Base-by-base conservation (phyloP, 306 rosid species). In the Quillaja saponaria region DNA sequence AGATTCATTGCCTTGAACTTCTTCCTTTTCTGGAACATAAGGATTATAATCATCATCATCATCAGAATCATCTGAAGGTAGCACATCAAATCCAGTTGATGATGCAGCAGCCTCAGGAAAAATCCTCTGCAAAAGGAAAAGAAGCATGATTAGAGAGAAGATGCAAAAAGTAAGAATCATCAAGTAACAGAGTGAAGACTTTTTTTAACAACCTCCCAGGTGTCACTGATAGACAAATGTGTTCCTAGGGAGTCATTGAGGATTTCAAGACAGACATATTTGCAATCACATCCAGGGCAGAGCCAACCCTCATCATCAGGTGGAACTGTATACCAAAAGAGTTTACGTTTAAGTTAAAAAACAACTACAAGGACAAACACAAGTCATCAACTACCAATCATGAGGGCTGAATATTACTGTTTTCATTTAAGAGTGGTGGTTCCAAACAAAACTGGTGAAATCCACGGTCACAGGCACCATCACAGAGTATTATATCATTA, bases 201-300 rank as follows among this genome's bases (percentile, higher is more conserved):
- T 7, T 8, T 8, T 34, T 54, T 73, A 76, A 73, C 60, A 68
- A 94, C 99, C 97, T 89, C 95, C 99, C 99, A 94, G 64, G 72
- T 49, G 73, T 94, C 91, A 51, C 50, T 67, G 53, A 94, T 31
- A 25, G 86, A 76, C 76, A 89, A 85, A 51, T 49, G 64, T 50
- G 95, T 85, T 82, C 91, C 99, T 40, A 78, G 85, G 67, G 78
- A 78, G 39, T 94, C 99, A 21, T 94, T 94, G 56, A 94, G 84
- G 58, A 85, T 75, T 8, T 89, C 95, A 12, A 87, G 14, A 80
- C 95, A 88, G 69, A 88, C 98, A 63, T 78, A 87, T 78, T 91
- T 91, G 92, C 98, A 91, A 80, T 88, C 95, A 79, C 98, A 91
- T 66, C 90, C 98, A 7, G 92, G 98, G 85, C 98, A 91, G 64